Conservation (phyloP, 345 rosid species). For the Corchorus olitorius region DNA sequence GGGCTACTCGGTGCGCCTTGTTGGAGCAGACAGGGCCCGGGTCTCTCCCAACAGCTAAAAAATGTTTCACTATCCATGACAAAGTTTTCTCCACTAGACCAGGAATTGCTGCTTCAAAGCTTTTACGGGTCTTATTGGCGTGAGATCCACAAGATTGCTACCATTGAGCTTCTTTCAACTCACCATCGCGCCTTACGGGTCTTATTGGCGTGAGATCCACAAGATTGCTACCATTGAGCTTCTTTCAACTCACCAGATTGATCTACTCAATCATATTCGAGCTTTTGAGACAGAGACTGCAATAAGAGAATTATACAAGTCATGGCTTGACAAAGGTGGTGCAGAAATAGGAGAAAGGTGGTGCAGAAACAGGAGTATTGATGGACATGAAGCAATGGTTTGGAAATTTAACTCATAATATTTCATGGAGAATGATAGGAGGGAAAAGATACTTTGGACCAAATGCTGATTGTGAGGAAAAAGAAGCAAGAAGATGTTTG, state of each 20-base stretch:
- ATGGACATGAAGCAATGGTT: constrained; percentile 45
- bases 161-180: constrained; percentile 37
- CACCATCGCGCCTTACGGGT: constrained; percentile 40
- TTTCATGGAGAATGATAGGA: constrained; percentile 33
- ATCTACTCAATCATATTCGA: constrained; percentile 28
- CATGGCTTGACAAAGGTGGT: constrained; percentile 13
- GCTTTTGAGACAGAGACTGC: constrained; percentile 28
- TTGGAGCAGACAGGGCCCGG: too few relatives aligned
- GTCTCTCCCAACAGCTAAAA: too few relatives aligned
- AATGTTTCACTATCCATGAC: constrained; percentile 33
- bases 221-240: constrained; percentile 34
- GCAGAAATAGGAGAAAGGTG: constrained; percentile 9
- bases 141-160: constrained; percentile 40
- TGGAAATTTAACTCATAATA: constrained; percentile 31
- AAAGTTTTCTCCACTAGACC: constrained; percentile 36
- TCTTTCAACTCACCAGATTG: constrained; percentile 37
- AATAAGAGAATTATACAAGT: constrained; percentile 21
- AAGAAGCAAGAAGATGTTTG: constrained; percentile 11
- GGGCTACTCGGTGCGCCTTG: too few relatives aligned
- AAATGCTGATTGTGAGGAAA: constrained; percentile 16
- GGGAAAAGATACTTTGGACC: constrained; percentile 33
- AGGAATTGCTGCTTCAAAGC: constrained; percentile 29
- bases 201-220: constrained; percentile 45
- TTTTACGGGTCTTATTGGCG: constrained; percentile 34
- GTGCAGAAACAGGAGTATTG: background rate